Evolutionary conservation across 768 basidiomycete species (phyloP).

Genomic region (Lactarius psammicola): DNA sequence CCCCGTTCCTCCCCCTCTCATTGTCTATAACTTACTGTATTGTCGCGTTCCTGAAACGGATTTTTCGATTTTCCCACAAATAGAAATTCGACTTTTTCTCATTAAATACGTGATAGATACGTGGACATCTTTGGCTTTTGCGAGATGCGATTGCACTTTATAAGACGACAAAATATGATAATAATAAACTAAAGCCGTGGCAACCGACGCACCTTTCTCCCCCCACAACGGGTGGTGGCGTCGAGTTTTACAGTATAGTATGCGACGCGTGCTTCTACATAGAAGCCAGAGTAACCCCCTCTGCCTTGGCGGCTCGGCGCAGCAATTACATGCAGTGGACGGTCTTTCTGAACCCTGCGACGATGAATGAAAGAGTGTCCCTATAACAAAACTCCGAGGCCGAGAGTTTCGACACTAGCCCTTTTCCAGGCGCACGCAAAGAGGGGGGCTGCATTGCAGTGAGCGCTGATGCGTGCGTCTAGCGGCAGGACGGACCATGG

Average conservation of each 20-base stretch:
- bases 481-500: neutral
- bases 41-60: slow-evolving; percentile 15
- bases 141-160: slow-evolving; percentile 12
- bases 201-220: slow-evolving; percentile 2
- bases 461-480: neutral
- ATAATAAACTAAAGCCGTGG: slow-evolving; percentile 10
- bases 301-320: neutral
- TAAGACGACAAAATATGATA: neutral
- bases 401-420: neutral
- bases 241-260: neutral
- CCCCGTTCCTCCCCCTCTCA: neutral
- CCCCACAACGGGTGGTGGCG: slow-evolving; percentile 5
- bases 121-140: slow-evolving; percentile 19
- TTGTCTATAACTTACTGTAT: slow-evolving; percentile 6
- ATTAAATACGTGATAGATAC: neutral
- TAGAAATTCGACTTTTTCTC: slow-evolving; percentile 5
- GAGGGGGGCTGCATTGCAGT: neutral
- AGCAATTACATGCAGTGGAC: neutral
- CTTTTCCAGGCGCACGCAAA: neutral
- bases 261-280: neutral
- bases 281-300: neutral
- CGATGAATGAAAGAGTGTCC: neutral
- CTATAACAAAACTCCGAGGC: slow-evolving; percentile 11
- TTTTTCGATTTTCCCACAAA: neutral
- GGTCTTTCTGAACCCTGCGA: neutral